Evolutionary conservation across 1,284 basidiomycete species (phyloP).

Genomic region (Rhodotorula sp.): DNA sequence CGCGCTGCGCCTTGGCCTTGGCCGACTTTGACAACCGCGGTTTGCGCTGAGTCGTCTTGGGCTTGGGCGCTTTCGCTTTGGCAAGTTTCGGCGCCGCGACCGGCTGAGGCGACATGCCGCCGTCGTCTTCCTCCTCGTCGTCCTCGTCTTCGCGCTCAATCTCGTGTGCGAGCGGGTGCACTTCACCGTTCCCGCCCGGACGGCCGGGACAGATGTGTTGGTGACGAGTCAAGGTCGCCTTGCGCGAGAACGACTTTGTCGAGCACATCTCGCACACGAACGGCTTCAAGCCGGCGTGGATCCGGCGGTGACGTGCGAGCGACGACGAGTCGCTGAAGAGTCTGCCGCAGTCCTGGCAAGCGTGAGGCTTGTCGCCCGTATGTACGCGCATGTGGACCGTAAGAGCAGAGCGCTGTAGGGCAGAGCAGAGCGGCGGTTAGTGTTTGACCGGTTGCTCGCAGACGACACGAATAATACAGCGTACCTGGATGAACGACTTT

Average conservation of each 20-base stretch:
- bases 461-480: conserved; percentile 20
- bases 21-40: conserved; percentile 5
- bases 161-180: conserved; percentile 9
- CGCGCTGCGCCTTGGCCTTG: not conserved
- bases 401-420: conserved; percentile 9
- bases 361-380: conserved; percentile 60
- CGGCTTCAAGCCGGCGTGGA: conserved; percentile 37
- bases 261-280: conserved; percentile 35
- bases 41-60: conserved; percentile 10
- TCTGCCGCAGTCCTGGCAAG: conserved; percentile 55
- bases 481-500: conserved; percentile 50
- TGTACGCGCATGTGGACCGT: conserved; percentile 48
- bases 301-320: conserved; percentile 56
- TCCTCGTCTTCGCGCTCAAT: conserved; percentile 6
- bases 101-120: conserved; percentile 10
- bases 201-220: conserved; percentile 25
- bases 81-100: conserved; percentile 3
- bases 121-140: conserved; percentile 15
- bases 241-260: conserved; percentile 29
- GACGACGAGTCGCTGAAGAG: conserved; percentile 59
- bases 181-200: conserved; percentile 7
- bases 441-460: too few relatives aligned
- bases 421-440: not conserved
- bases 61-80: conserved; percentile 2
- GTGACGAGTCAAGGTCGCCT: conserved; percentile 31